Base-by-base conservation (phyloP, 257 asterid genomes). In the Penstemon davidsonii region DNA sequence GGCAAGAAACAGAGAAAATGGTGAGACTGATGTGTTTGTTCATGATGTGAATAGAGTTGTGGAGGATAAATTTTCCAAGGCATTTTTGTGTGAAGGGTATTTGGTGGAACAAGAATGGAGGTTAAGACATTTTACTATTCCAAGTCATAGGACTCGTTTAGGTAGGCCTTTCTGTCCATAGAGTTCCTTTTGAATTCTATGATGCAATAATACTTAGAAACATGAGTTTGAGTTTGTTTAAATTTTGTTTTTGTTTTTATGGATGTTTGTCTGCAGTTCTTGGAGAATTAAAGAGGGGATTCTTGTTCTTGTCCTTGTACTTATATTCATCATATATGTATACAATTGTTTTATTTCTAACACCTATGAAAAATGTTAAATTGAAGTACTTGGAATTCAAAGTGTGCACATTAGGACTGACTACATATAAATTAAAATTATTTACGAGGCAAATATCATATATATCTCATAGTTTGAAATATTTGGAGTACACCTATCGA, bases 1-100 rank as follows among this genome's bases (percentile, higher is more conserved):
- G 80, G 95, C 96, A 4, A 80, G 98, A 55, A 87, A 89, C 15
- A 75, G 90, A 11, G 92, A 78, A 41, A 72, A 42, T 4, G 96
- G 91, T 0, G 96, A 89, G 50, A 84, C 95, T 1, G 85, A 89
- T 74, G 96, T 92, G 7, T 92, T 92, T 66, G 96, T 89, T 61
- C 98, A 92, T 71, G 98, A 92, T 73, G 98, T 89, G 74, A 81
- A 92, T 76, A 78, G 96, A 37, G 75, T 45, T 7, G 87, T 92
- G 55, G 98, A 89, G 75, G 92, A 92, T 61, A 82, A 84, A 54
- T 92, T 89, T 68, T 92, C 98, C 0, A 83, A 75, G 75, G 79
- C 82, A 18, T 89, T 89, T 79, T 71, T 92, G 46, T 92, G 96
- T 68, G 87, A 92, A 72, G 91, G 96, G 0, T 92, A 89, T 54